Conservation (phyloP, 176 grass and related monocot genomes). For the Secale cereale region DNA sequence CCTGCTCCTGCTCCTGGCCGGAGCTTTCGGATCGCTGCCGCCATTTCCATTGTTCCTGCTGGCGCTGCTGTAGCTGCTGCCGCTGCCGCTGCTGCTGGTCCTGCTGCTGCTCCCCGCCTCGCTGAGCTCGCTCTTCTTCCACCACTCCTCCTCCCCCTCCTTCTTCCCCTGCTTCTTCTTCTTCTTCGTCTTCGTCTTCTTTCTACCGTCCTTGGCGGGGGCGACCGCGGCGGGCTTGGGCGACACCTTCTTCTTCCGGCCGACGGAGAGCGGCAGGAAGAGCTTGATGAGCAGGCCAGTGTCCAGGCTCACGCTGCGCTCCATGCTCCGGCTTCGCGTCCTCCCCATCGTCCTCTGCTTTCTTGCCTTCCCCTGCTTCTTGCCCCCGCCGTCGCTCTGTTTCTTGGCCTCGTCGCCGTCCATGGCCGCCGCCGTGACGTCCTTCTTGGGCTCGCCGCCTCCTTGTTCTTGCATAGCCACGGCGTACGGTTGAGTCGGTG, state of each 20-base stretch:
- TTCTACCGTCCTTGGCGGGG: conserved; percentile 1
- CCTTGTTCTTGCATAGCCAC: not conserved
- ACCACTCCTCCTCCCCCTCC: conserved; percentile 50
- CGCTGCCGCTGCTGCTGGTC: conserved; percentile 59
- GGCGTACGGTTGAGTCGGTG: not conserved
- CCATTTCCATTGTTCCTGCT: conserved; percentile 22
- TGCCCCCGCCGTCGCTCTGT: not conserved
- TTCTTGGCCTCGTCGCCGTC: conserved; percentile 16
- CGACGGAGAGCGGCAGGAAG: conserved; percentile 54
- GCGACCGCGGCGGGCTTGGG: conserved; percentile 19
- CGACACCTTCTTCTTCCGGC: conserved; percentile 61
- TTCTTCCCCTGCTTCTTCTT: not conserved
- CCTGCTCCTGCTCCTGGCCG: conserved; percentile 38
- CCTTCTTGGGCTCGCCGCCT: not conserved
- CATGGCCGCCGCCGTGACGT: not conserved
- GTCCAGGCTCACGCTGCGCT: conserved; percentile 58
- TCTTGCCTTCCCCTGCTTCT: conserved; percentile 7
- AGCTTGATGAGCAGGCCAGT: conserved; percentile 67
- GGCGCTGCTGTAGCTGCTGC: conserved; percentile 29
- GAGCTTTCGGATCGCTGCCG: not conserved
- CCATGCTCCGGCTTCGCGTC: conserved; percentile 38
- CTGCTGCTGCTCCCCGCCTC: conserved; percentile 47
- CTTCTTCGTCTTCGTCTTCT: conserved; percentile 5
- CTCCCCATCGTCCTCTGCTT: conserved; percentile 31
- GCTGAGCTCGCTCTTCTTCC: conserved; percentile 61